phyloP scores from a whole-genome alignment of 371 early-diverging fungal species.

The Mucor saturninus region DNA sequence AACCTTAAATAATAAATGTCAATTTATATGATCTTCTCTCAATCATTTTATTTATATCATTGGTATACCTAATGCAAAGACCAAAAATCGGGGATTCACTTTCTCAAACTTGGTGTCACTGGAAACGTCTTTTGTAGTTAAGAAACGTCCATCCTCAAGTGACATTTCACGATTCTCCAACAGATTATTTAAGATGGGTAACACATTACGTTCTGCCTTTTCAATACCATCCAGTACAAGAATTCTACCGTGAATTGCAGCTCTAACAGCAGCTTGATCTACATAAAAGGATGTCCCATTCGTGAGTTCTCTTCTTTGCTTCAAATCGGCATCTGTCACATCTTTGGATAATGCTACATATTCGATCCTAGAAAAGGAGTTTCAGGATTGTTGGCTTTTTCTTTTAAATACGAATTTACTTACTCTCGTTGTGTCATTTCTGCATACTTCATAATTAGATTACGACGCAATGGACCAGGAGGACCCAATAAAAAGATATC shows the following conservation, averaged over 20 bases:
- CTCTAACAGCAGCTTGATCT: conserved; percentile 82
- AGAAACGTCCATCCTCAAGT: conserved; percentile 83
- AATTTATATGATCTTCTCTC: background rate
- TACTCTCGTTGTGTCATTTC: conserved; percentile 67
- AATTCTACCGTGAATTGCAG: conserved; percentile 82
- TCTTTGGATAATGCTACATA: conserved; percentile 82
- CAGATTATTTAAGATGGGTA: conserved; percentile 87
- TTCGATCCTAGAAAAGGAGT: conserved; percentile 58
- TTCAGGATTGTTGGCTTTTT: background rate
- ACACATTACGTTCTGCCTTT: conserved; percentile 86
- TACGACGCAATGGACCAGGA: conserved; percentile 75
- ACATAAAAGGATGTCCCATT: conserved; percentile 75
- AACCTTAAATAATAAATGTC: conserved; percentile 34
- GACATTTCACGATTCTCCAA: conserved; percentile 90
- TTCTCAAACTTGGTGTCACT: conserved; percentile 69
- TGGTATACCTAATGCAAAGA: conserved; percentile 71
- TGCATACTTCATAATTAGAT: conserved; percentile 75
- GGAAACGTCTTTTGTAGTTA: conserved; percentile 66
- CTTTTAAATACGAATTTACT: background rate
- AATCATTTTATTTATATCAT: background rate
- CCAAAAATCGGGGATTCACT: conserved; percentile 73
- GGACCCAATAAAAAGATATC: conserved; percentile 87
- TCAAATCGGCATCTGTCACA: conserved; percentile 81
- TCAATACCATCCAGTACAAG: conserved; percentile 84
- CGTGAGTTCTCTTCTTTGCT: conserved; percentile 82